phyloP scores from a whole-genome alignment of 2,329 filamentous ascomycete species.

The Escovopsis sp. region DNA sequence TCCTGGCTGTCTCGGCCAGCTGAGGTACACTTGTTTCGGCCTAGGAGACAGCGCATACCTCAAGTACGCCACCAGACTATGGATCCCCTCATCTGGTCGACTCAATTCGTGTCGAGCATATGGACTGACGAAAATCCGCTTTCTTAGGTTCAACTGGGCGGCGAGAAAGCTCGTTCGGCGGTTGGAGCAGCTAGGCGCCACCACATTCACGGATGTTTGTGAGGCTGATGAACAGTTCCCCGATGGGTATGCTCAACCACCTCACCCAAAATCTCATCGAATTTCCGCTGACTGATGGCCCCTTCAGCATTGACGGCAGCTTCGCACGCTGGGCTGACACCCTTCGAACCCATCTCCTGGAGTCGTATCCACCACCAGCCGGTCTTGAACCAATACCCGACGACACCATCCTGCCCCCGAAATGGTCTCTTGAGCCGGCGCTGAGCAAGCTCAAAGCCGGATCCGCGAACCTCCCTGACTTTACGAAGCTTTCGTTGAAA shows the following conservation, averaged over 20 bases:
- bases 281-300: no score
- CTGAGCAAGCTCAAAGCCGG: conserved; percentile 4
- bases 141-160: conserved; percentile 73
- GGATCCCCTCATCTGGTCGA: no score
- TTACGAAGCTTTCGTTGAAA: not conserved
- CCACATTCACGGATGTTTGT: conserved; percentile 58
- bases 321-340: conserved; percentile 64
- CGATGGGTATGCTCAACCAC: conserved; percentile 53
- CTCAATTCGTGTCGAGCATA: not conserved
- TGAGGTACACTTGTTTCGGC: conserved; percentile 76
- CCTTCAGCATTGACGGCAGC: conserved; percentile 57
- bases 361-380: conserved; percentile 53
- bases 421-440: conserved; percentile 32
- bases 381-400: conserved; percentile 56
- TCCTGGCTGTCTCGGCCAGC: conserved; percentile 48
- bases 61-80: conserved; percentile 40
- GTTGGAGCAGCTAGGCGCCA: conserved; percentile 68
- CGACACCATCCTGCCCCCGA: conserved; percentile 59
- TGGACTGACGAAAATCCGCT: not conserved
- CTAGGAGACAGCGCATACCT: conserved; percentile 90
- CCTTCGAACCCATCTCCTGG: conserved; percentile 51
- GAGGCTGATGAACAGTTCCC: conserved; percentile 91
- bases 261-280: no score
- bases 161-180: conserved; percentile 77
- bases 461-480: not conserved